Evolutionary conservation across 2,329 filamentous ascomycete genomes (phyloP), one percentile per base, ranked within the genome.

Genomic region (Septoria linicola): DNA sequence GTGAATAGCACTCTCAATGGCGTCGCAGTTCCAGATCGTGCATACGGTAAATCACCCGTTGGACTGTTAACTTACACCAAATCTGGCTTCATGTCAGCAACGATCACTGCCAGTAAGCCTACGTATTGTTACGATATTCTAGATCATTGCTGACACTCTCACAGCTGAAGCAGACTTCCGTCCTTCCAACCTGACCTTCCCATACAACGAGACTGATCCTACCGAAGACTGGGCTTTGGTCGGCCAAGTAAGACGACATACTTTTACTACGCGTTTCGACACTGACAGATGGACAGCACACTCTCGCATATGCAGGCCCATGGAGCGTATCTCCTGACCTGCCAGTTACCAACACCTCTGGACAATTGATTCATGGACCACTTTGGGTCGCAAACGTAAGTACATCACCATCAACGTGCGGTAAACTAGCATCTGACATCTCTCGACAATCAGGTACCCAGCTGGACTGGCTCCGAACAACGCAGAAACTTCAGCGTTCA

Each of bases 51-150:
- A 6, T 13, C 41, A 16, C 46, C 46, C n/a, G 37, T 49, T 8
- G 46, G 46, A n/a, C 37, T 49, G 2, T 4, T 49, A 10, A 49
- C 37, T 17, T 49, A 49, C 27, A 49, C 27, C n/a, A 27, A 21
- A 7, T 35, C 46, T 23, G 46, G 46, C 27, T 49, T 41, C 46
- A 41, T 49, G 46, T 42, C 37, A 19, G 36, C 37, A 8, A 42
- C 30, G 5, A 49, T 49, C 8, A 21, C 46, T n/a, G 42, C 42
- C 6, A 45, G 41, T 44, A 34, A 44, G 41, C 17, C 14, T 27
- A 37, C 8, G 13, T 11, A 17, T 37, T 20, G 4, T 5, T 37
- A 6, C n/a, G 17, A 14, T 4, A 32, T 10, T 11, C 13, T 14
- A 4, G 5, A 8, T 4, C 13, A 13, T 17, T 17, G 17, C 16